Evolutionary conservation across 495 filamentous ascomycete genomes (phyloP).

Genomic region (Neurospora sp.): DNA sequence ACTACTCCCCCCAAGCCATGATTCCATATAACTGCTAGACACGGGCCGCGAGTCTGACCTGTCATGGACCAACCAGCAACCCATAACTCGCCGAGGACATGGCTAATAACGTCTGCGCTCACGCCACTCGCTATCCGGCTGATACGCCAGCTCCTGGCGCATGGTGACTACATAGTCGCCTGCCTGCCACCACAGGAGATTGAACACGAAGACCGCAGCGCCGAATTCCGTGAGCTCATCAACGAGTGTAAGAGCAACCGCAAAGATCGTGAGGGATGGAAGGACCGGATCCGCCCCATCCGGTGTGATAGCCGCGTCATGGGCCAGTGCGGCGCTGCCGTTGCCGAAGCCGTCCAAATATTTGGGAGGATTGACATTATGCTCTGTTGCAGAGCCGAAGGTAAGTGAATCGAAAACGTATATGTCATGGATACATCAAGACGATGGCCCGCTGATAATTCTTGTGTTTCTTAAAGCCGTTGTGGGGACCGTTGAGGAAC

Average conservation of each 20-base stretch:
- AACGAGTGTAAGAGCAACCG: slow-evolving; percentile 47
- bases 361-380: slow-evolving; percentile 87
- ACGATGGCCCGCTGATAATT: neutral
- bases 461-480: slow-evolving; percentile 44
- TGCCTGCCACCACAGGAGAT: slow-evolving; percentile 63
- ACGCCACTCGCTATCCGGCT: slow-evolving; percentile 67
- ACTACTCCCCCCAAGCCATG: slow-evolving; percentile 1
- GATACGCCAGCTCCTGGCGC: slow-evolving; percentile 62
- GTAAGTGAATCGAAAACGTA: slow-evolving; percentile 30
- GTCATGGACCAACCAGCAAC: slow-evolving; percentile 38
- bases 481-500: slow-evolving; percentile 85
- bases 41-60: slow-evolving; percentile 6
- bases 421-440: neutral
- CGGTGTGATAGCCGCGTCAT: slow-evolving; percentile 46
- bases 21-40: neutral
- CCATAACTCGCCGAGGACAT: slow-evolving; percentile 57
- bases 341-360: slow-evolving; percentile 71
- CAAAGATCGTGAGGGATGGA: slow-evolving; percentile 46
- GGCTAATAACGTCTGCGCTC: slow-evolving; percentile 78
- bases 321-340: slow-evolving; percentile 61
- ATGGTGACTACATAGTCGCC: slow-evolving; percentile 78
- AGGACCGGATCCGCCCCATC: slow-evolving; percentile 45
- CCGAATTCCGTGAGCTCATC: slow-evolving; percentile 45
- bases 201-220: slow-evolving; percentile 45
- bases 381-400: slow-evolving; percentile 78